These are phyloP conservation scores for Fusarium foetens DNA, from an alignment of 2,329 filamentous ascomycete species.

Conservation along the genomic window DNA sequence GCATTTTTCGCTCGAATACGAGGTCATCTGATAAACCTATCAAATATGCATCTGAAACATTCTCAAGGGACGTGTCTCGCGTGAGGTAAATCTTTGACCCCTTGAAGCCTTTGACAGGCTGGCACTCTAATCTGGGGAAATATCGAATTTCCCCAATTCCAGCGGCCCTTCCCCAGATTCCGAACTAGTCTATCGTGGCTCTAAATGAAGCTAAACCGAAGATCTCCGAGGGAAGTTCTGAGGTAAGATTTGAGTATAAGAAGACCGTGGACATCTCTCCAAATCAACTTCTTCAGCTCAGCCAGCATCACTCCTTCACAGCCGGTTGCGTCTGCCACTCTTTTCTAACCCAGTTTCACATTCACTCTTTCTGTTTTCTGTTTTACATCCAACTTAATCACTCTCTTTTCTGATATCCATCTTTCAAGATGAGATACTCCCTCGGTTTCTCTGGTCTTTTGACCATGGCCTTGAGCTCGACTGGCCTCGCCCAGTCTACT, in stretches of 20 bases:
- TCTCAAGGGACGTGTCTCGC: constrained; percentile 4
- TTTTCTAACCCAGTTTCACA: constrained; percentile 14
- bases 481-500: constrained; percentile 8
- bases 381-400: constrained; percentile 28
- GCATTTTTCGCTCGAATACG: constrained; percentile 6
- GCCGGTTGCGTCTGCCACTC: constrained; percentile 36
- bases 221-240: neutral
- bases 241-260: constrained; percentile 16
- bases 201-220: neutral
- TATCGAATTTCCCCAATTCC: constrained; percentile 34
- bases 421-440: constrained; percentile 35
- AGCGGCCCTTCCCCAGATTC: constrained; percentile 13
- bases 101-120: neutral
- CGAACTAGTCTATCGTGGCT: neutral
- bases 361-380: constrained; percentile 20
- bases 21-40: neutral
- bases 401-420: neutral
- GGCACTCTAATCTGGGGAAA: constrained; percentile 18
- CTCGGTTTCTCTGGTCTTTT: constrained; percentile 31
- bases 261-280: constrained; percentile 9
- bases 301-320: constrained; percentile 33
- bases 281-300: constrained; percentile 30
- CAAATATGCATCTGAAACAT: constrained; percentile 17
- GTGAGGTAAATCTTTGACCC: neutral
- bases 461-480: constrained; percentile 30